Conservation (phyloP, 257 asterid species). For the Primulina eburnea region DNA sequence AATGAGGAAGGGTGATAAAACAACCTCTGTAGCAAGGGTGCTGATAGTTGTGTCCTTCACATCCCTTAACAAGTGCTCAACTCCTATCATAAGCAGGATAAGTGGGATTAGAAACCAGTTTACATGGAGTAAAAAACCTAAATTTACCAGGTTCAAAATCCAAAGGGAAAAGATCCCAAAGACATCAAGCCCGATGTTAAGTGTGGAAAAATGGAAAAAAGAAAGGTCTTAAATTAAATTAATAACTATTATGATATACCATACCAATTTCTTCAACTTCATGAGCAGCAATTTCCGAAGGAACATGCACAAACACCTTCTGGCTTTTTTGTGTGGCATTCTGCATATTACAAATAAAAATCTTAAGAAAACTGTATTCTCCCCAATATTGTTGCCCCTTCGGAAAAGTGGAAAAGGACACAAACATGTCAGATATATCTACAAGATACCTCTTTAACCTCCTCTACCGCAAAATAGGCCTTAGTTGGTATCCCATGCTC, state of each 20-base stretch:
- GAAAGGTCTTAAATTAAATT: not conserved
- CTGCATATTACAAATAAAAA: slow-evolving; percentile 37
- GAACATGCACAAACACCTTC: slow-evolving; percentile 90
- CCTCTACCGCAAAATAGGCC: slow-evolving; percentile 96
- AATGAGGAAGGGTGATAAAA: slow-evolving; percentile 5
- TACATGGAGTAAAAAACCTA: not conserved
- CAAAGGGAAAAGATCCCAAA: not conserved
- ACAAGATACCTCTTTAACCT: slow-evolving; percentile 78
- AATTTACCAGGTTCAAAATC: not conserved
- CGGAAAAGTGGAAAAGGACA: not conserved
- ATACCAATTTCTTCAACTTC: slow-evolving; percentile 99
- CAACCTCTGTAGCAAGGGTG: slow-evolving; percentile 95
- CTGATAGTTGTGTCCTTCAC: slow-evolving; percentile 95
- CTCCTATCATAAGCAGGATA: slow-evolving; percentile 50
- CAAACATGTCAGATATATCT: not conserved
- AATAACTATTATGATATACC: slow-evolving; percentile 2
- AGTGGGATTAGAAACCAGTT: slow-evolving; percentile 14
- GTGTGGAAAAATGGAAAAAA: slow-evolving; percentile 15
- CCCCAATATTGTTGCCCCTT: not conserved
- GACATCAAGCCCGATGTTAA: slow-evolving; percentile 5
- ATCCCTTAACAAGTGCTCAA: slow-evolving; percentile 91
- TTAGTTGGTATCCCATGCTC: slow-evolving; percentile 93
- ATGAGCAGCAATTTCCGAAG: slow-evolving; percentile 97
- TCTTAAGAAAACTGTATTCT: not conserved
- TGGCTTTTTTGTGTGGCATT: slow-evolving; percentile 97